Evolutionary conservation across 805 yeast genomes (phyloP).

Genomic region (Kockiozyma suomiensis): DNA sequence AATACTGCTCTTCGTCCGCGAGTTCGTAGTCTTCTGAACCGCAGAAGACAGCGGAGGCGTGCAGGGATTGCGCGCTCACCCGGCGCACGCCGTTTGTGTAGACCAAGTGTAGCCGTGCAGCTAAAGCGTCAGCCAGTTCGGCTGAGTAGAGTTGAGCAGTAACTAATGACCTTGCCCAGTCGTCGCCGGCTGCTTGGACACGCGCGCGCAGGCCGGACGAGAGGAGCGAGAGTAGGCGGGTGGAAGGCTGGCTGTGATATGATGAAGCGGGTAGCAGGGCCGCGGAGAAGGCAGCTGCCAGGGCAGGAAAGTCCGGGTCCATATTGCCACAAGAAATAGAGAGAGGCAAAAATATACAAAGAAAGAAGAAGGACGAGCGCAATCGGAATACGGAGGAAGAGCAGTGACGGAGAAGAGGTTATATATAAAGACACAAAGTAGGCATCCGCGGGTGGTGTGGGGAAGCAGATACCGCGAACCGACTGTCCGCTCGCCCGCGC

Average conservation of each 20-base stretch:
- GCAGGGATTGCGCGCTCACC: neutral
- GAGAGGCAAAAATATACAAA: no score
- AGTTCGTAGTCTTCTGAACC: neutral
- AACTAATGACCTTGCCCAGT: neutral
- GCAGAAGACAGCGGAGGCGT: constrained; percentile 4
- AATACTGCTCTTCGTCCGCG: neutral
- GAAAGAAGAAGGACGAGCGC: no score
- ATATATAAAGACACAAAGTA: no score
- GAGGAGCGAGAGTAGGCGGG: constrained; percentile 13
- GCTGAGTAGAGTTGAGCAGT: neutral
- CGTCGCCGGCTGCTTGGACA: neutral
- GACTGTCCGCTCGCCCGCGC: no score
- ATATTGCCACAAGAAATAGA: neutral
- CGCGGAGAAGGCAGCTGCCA: neutral
- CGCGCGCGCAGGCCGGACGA: constrained; percentile 13
- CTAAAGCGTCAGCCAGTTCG: neutral
- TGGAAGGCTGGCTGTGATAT: no score
- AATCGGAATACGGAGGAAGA: no score
- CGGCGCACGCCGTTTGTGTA: neutral
- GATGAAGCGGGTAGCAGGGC: neutral
- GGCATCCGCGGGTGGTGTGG: no score
- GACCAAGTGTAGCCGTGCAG: neutral
- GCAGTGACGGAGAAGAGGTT: no score
- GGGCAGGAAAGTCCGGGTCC: constrained; percentile 11
- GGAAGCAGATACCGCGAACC: no score